Evolutionary conservation across 1,139 yeast species (phyloP).

Genomic region (Magnusiomyces magnusii): DNA sequence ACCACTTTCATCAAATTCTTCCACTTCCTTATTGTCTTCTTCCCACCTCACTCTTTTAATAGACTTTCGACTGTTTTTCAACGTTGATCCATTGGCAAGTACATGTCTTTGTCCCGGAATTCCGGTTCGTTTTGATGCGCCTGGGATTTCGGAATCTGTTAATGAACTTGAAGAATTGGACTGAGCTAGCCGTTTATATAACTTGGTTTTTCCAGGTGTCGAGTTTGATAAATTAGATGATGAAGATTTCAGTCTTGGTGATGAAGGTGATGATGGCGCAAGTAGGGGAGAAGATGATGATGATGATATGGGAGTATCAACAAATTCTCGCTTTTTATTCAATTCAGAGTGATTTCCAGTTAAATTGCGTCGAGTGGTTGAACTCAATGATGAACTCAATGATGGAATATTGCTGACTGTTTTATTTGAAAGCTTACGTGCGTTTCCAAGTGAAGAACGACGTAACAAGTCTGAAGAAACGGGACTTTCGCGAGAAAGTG

Average conservation of each 20-base stretch:
- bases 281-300: too few relatives aligned
- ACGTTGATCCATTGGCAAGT: constrained; percentile 20
- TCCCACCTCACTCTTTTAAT: constrained; percentile 28
- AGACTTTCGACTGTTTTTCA: constrained; percentile 18
- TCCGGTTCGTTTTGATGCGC: too few relatives aligned
- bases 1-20: not conserved
- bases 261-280: not conserved
- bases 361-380: not conserved
- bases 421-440: not conserved
- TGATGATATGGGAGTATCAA: not conserved
- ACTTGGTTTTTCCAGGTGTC: not conserved
- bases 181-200: not conserved
- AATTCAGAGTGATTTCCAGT: not conserved
- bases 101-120: constrained; percentile 7
- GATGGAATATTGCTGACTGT: not conserved
- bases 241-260: not conserved
- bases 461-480: not conserved
- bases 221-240: not conserved
- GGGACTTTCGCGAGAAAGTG: not conserved
- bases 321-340: not conserved
- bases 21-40: constrained; percentile 22
- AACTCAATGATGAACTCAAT: not conserved
- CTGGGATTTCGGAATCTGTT: not conserved
- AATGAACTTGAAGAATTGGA: not conserved
- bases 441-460: not conserved